Evolutionary conservation across 768 basidiomycete genomes (phyloP).

Genomic region (Boletus insuetus): DNA sequence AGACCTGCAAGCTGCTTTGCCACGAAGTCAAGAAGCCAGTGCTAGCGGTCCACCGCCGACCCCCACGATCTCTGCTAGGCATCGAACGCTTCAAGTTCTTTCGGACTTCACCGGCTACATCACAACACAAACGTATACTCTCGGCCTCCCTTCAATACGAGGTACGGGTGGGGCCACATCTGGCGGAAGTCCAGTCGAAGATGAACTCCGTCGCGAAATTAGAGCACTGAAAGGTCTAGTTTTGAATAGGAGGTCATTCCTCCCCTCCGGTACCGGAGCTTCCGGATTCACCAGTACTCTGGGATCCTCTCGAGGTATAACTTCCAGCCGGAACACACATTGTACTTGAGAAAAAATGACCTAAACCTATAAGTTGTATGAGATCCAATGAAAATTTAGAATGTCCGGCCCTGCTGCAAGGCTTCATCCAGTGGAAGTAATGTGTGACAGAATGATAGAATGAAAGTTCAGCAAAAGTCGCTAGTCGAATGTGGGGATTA

Average conservation of each 20-base stretch:
- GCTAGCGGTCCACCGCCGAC: conserved; percentile 2
- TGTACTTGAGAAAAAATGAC: background rate
- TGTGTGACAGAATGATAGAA: background rate
- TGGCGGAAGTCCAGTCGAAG: conserved; percentile 38
- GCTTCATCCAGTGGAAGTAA: background rate
- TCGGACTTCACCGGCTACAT: conserved; percentile 79
- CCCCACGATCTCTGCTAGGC: conserved; percentile 38
- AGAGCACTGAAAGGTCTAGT: conserved; percentile 76
- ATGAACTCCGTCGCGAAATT: conserved; percentile 72
- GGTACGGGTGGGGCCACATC: conserved; percentile 15
- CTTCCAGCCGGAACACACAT: background rate
- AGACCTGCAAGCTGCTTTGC: conserved; percentile 21
- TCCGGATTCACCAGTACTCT: conserved; percentile 6
- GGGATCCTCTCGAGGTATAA: background rate
- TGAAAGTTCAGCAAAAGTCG: background rate
- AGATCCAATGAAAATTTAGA: background rate
- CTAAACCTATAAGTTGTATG: background rate
- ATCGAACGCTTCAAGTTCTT: conserved; percentile 63
- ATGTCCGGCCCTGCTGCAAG: background rate
- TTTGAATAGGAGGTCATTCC: conserved; percentile 58
- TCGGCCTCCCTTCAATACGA: conserved; percentile 18
- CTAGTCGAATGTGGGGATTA: background rate
- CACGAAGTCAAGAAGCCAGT: conserved; percentile 17
- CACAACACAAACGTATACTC: conserved; percentile 64
- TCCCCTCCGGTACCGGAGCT: conserved; percentile 1